These are phyloP conservation scores for Aspergillus novofumigatus DNA, from an alignment of 2,329 filamentous ascomycete species.

Conservation along the genomic window DNA sequence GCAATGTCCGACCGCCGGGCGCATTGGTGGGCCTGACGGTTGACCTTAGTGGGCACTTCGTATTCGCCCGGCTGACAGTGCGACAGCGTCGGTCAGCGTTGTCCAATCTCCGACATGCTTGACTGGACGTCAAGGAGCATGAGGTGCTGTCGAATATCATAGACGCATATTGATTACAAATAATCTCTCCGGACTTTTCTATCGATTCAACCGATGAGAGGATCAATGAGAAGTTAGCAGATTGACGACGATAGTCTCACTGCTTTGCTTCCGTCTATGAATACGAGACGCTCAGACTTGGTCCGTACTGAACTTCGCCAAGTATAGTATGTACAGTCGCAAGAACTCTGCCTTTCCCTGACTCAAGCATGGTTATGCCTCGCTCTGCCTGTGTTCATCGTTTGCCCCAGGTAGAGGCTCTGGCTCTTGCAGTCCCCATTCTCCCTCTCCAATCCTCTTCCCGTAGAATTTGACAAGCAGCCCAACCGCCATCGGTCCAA, in stretches of 20 bases:
- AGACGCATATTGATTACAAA: background rate
- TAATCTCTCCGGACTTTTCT: background rate
- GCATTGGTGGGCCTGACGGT: too few species aligned
- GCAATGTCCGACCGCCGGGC: background rate
- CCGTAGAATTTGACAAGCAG: slow-evolving; percentile 22
- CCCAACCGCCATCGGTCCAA: slow-evolving; percentile 26
- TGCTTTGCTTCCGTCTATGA: too few species aligned
- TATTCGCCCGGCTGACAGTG: background rate
- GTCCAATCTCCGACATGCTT: background rate
- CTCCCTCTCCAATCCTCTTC: slow-evolving; percentile 17
- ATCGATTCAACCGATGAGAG: background rate
- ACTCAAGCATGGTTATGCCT: background rate
- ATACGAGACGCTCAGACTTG: too few species aligned
- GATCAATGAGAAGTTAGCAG: too few species aligned
- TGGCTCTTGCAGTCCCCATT: slow-evolving; percentile 23
- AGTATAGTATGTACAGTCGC: too few species aligned
- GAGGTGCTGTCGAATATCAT: too few species aligned
- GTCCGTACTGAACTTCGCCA: too few species aligned
- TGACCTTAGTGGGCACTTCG: too few species aligned
- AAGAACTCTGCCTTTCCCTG: background rate
- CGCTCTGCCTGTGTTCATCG: background rate
- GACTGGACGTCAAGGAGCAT: background rate
- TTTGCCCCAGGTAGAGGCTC: background rate
- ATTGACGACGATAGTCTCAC: too few species aligned
- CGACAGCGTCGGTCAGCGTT: background rate